Evolutionary conservation across 169 alveolate species (phyloP).

Genomic region (Ichthyophthirius multifiliis): DNA sequence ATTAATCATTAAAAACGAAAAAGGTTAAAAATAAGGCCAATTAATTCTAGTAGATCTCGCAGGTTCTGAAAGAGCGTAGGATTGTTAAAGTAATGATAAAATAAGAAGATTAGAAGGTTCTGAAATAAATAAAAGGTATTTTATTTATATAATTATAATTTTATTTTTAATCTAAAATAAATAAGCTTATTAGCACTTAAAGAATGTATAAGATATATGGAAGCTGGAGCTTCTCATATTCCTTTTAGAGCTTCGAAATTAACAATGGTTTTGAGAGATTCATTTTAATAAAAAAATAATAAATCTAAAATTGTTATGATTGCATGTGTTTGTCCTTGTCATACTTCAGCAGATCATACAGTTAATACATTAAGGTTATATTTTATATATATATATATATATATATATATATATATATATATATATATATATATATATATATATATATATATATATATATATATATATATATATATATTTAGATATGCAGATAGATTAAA

Average conservation of each 20-base stretch:
- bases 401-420: no score
- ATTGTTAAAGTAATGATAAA: slow-evolving; percentile 78
- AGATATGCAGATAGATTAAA: slow-evolving; percentile 78
- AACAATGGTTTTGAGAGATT: slow-evolving; percentile 85
- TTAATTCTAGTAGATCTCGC: slow-evolving; percentile 86
- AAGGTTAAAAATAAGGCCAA: slow-evolving; percentile 57
- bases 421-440: no score
- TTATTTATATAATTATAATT: slow-evolving; percentile 33
- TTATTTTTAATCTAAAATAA: not conserved
- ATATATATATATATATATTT: not conserved
- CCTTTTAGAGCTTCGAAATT: slow-evolving; percentile 85
- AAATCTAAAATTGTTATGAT: slow-evolving; percentile 79
- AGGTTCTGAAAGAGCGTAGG: slow-evolving; percentile 90
- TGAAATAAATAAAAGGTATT: slow-evolving; percentile 74
- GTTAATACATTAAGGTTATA: slow-evolving; percentile 68
- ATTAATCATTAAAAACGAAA: slow-evolving; percentile 58
- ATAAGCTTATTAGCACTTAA: slow-evolving; percentile 76
- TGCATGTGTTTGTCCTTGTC: slow-evolving; percentile 85
- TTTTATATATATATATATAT: no score
- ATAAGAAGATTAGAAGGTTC: slow-evolving; percentile 86
- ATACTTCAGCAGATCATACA: slow-evolving; percentile 81
- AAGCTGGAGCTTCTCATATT: slow-evolving; percentile 66
- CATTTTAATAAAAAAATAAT: slow-evolving; percentile 66
- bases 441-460: no score
- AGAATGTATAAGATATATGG: slow-evolving; percentile 87